phyloP scores from a whole-genome alignment of 75 land plant species.

The Pinus taeda region DNA sequence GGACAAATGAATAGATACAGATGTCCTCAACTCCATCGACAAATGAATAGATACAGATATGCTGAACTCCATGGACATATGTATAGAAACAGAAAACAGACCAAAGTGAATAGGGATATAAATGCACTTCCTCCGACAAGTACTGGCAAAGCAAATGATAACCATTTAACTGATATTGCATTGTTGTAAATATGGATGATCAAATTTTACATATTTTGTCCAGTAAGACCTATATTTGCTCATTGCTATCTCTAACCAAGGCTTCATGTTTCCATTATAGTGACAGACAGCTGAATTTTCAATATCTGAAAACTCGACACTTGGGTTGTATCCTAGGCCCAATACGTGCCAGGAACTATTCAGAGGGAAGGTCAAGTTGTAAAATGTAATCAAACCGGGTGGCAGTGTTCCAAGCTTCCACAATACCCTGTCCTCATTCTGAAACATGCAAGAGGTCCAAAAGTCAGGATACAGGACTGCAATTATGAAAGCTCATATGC shows the following conservation, averaged over 20 bases:
- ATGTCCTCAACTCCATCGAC: too few relatives aligned
- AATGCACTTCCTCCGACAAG: too few relatives aligned
- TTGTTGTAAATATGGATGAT: slow-evolving; percentile 52
- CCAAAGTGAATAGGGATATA: too few relatives aligned
- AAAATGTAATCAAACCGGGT: slow-evolving; percentile 85
- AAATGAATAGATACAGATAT: too few relatives aligned
- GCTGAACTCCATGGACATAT: too few relatives aligned
- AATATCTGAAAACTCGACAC: slow-evolving; percentile 55
- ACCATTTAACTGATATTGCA: slow-evolving; percentile 58
- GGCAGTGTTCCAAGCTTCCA: slow-evolving; percentile 97
- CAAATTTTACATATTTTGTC: slow-evolving; percentile 79
- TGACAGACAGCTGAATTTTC: slow-evolving; percentile 81
- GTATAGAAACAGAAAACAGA: too few relatives aligned
- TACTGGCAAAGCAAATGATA: background rate
- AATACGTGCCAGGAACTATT: slow-evolving; percentile 89
- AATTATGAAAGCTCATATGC: slow-evolving; percentile 35
- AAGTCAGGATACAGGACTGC: slow-evolving; percentile 28
- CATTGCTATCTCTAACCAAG: slow-evolving; percentile 84
- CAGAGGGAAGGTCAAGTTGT: slow-evolving; percentile 73
- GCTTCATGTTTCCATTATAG: slow-evolving; percentile 93
- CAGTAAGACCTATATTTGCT: slow-evolving; percentile 71
- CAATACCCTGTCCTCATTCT: slow-evolving; percentile 77
- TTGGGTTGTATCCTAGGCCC: slow-evolving; percentile 86
- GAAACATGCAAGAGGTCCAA: slow-evolving; percentile 12
- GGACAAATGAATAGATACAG: too few relatives aligned